A percentile compares a stretch with the other conserved stretches of the same genome.
Conservation (phyloP, 495 filamentous ascomycete species). For the Penicillium malachiteum region DNA sequence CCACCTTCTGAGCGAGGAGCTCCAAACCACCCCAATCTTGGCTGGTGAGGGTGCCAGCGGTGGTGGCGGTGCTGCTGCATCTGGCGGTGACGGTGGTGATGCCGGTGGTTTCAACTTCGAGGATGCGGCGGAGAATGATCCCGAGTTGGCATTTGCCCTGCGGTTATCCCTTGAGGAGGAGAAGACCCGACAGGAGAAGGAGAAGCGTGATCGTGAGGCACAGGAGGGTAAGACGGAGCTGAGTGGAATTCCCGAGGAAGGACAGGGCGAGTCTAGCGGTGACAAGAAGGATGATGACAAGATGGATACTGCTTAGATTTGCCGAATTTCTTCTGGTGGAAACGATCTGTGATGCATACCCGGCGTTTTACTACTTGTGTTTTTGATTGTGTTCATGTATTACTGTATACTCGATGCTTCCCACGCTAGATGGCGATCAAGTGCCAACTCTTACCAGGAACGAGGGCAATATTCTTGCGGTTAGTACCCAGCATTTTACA, state of each 20-base stretch:
- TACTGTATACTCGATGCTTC: conserved; percentile 30
- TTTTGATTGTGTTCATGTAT: conserved; percentile 11
- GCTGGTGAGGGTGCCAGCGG: conserved; percentile 66
- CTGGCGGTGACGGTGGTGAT: conserved; percentile 61
- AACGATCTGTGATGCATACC: conserved; percentile 45
- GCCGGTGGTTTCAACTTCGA: conserved; percentile 63
- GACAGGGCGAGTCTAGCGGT: conserved; percentile 69
- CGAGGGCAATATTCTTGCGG: conserved; percentile 21
- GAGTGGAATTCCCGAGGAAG: conserved; percentile 82
- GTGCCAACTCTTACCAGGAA: neutral
- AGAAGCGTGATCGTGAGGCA: conserved; percentile 72
- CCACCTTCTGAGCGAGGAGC: conserved; percentile 85
- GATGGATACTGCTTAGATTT: conserved; percentile 59
- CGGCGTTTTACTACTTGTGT: conserved; percentile 38
- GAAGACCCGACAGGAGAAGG: conserved; percentile 85
- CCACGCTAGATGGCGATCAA: conserved; percentile 11
- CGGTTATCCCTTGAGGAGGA: conserved; percentile 98
- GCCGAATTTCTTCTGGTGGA: conserved; percentile 9
- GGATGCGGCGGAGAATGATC: conserved; percentile 67
- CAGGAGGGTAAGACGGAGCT: conserved; percentile 66
- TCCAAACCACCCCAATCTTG: conserved; percentile 89
- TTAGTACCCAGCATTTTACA: conserved; percentile 23
- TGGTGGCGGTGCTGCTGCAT: conserved; percentile 46
- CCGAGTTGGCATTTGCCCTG: conserved; percentile 91
- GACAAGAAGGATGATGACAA: conserved; percentile 73